Evolutionary conservation across 2,329 filamentous ascomycete species (phyloP).

Genomic region (Tolypocladium capitatum): DNA sequence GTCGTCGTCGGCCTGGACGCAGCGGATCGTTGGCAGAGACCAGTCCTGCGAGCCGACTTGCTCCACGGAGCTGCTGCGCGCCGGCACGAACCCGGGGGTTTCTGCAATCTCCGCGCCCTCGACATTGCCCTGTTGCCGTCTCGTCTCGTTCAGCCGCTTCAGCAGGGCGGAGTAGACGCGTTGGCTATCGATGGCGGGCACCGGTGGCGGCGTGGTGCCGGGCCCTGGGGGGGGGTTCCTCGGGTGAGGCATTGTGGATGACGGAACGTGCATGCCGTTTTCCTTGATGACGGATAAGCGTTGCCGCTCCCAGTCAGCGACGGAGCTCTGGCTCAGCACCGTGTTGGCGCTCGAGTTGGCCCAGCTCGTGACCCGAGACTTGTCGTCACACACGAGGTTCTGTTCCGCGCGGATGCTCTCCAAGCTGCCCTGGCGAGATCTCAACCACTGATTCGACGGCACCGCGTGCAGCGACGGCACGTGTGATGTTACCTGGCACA

Average conservation of each 20-base stretch:
- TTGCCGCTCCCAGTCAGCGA: conserved; percentile 36
- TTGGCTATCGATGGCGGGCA: conserved; percentile 34
- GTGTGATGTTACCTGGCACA: conserved; percentile 35
- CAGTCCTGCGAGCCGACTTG: conserved; percentile 5
- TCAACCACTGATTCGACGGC: conserved; percentile 30
- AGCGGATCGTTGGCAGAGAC: conserved; percentile 18
- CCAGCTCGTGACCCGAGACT: conserved; percentile 62
- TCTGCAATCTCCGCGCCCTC: conserved; percentile 1
- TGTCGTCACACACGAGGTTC: conserved; percentile 31
- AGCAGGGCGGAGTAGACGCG: conserved; percentile 53
- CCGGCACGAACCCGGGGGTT: conserved; percentile 2
- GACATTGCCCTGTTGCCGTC: conserved; percentile 6
- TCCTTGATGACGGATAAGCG: conserved; percentile 54
- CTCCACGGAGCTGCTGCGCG: conserved; percentile 7
- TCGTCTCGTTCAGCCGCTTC: conserved; percentile 33
- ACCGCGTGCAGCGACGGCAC: conserved; percentile 37
- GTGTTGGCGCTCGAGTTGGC: conserved; percentile 48
- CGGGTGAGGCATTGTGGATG: conserved; percentile 19
- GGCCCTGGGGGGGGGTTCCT: background rate
- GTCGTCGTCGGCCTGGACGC: conserved; percentile 18
- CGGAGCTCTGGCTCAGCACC: conserved; percentile 27
- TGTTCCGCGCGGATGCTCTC: conserved; percentile 32
- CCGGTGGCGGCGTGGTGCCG: background rate
- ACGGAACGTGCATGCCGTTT: conserved; percentile 26
- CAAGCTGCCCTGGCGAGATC: conserved; percentile 41